Conservation (phyloP, 2,329 filamentous ascomycete genomes). For the Beauveria caledonica region DNA sequence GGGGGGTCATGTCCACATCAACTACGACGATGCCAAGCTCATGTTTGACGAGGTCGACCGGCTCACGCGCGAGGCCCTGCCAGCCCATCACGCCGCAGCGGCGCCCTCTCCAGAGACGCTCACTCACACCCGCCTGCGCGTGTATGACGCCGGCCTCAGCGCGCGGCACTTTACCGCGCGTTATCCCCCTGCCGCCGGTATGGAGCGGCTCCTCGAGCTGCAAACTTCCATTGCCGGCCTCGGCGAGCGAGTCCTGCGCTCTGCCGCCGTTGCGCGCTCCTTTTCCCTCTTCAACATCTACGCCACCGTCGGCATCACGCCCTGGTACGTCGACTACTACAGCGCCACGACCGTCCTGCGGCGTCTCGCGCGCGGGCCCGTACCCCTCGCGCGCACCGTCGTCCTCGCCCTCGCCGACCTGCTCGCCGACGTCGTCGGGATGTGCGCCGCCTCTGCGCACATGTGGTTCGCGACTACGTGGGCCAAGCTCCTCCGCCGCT, state of each 20-base stretch:
- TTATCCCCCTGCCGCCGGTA: not conserved
- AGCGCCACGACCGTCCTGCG: constrained; percentile 13
- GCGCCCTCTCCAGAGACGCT: not conserved
- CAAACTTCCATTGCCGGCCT: not conserved
- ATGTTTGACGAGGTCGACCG: constrained; percentile 21
- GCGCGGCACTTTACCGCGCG: constrained; percentile 4
- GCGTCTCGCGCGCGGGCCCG: constrained; percentile 15
- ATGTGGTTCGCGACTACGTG: not conserved
- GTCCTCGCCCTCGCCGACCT: constrained; percentile 13
- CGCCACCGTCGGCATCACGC: constrained; percentile 15
- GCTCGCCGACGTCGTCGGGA: constrained; percentile 12
- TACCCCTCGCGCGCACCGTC: constrained; percentile 3
- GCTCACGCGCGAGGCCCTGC: constrained; percentile 11
- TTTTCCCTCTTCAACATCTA: constrained; percentile 17
- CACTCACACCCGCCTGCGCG: constrained; percentile 9
- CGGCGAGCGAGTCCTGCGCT: constrained; percentile 14
- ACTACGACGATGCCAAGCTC: constrained; percentile 16
- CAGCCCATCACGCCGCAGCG: not conserved
- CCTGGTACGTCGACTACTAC: constrained; percentile 20
- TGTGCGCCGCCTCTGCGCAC: constrained; percentile 12
- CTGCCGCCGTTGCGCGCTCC: constrained; percentile 5
- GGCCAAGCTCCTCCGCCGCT: no score
- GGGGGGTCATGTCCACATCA: constrained; percentile 11
- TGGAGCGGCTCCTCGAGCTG: not conserved
- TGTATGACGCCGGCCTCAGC: constrained; percentile 18